Base-by-base conservation (phyloP, 129 eudicot species). In the Centella asiatica region DNA sequence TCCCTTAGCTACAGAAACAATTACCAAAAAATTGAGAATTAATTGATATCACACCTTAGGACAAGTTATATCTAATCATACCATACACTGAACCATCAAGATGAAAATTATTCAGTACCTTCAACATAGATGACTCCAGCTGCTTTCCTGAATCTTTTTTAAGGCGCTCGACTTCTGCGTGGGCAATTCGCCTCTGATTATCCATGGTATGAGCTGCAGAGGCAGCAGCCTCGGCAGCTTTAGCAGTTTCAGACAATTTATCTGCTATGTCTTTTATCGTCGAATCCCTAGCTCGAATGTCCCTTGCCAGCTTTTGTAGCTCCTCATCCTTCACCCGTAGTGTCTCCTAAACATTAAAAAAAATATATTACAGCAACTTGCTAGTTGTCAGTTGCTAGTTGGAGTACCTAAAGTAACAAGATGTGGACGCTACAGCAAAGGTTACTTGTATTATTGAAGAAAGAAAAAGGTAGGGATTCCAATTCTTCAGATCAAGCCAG, bases 181-280 rank as follows among this genome's bases (percentile, higher is more conserved):
- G 68, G 39, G 93, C 88, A 57, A 82, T 72, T 78, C 85, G 82
- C 79, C 99, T 78, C 57, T 93, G 99, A 70, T 85, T 81, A 70
- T 93, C 82, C 96, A 93, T 84, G 6, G 85, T 87, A 73, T 80
- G 80, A 76, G 99, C 99, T 73, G 99, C 99, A 80, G 96, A 82
- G 64, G 99, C 96, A 25, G 96, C 99, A 69, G 86, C 77, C 72
- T 80, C 88, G 31, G 99, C 99, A 57, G 99, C 96, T 68, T 80
- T 92, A 66, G 99, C 99, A 31, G 99, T 87, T 68, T 87, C 96
- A n/a, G 96, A 81, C 29, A 93, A 80, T 72, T 93, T 87, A 52
- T 85, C 99, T 31, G 95, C 96, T 70, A 93, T 39, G 63, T 93
- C 95, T 65, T 82, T 88, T 76, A 93, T 82, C 49, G 90, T 87